phyloP scores from a whole-genome alignment of 2,329 filamentous ascomycete genomes.

The Venturia aucupariae region DNA sequence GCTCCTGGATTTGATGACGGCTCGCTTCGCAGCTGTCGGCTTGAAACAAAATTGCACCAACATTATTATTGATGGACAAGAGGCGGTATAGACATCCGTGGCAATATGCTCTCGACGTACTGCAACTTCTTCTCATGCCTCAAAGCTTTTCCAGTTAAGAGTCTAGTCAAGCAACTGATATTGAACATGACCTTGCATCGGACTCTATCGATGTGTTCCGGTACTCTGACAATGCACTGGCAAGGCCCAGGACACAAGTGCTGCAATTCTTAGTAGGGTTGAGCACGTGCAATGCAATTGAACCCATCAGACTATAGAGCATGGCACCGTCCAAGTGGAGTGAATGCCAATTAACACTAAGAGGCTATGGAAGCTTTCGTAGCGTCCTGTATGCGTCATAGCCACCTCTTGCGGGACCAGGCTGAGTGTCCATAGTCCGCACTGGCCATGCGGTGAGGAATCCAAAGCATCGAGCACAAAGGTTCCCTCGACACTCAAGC shows the following conservation, averaged over 20 bases:
- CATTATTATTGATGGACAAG: too few relatives aligned
- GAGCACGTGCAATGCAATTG: background rate
- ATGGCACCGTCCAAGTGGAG: background rate
- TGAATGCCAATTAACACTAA: background rate
- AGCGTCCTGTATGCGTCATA: background rate
- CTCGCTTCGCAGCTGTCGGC: too few relatives aligned
- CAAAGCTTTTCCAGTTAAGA: too few relatives aligned
- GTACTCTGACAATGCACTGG: background rate
- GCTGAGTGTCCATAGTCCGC: background rate
- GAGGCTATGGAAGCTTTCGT: background rate
- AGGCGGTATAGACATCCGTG: too few relatives aligned
- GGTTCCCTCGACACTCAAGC: background rate
- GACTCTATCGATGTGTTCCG: background rate
- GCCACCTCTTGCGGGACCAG: background rate
- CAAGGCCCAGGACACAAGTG: background rate
- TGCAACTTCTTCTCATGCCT: too few relatives aligned
- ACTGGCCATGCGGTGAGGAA: constrained; percentile 1
- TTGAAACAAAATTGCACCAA: too few relatives aligned
- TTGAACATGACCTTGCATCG: background rate
- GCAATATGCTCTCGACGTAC: too few relatives aligned
- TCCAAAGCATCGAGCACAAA: constrained; percentile 6
- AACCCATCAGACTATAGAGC: background rate
- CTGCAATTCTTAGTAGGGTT: background rate
- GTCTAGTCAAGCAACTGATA: background rate
- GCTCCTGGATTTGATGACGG: too few relatives aligned